Percentiles rank a stretch among this genome's conserved stretches.
phyloP scores from a whole-genome alignment of 2,329 filamentous ascomycete species.

The Elsinoe fawcettii region DNA sequence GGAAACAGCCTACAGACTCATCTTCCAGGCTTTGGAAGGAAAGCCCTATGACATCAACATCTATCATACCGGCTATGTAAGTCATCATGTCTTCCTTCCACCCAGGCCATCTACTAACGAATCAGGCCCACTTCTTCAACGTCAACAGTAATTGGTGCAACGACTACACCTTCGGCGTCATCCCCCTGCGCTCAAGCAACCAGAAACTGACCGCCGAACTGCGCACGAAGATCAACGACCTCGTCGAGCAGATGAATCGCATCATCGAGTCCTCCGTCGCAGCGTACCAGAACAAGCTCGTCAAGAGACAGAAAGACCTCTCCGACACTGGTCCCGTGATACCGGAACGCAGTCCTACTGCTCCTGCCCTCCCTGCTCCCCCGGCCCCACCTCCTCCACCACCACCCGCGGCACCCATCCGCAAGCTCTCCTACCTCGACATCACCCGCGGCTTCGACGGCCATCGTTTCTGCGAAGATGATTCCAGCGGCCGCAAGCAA shows the following conservation, averaged over 20 bases:
- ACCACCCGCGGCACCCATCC: not conserved
- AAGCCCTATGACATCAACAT: not conserved
- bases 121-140: not conserved
- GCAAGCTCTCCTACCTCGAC: not conserved
- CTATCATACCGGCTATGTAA: conserved; percentile 3
- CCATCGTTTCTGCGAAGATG: conserved; percentile 1
- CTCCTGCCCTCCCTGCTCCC: not conserved
- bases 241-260: not conserved
- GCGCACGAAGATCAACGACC: not conserved
- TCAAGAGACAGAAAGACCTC: not conserved
- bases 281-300: not conserved
- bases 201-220: not conserved
- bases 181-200: not conserved
- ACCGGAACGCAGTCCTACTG: no score
- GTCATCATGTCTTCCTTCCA: no score
- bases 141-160: not conserved
- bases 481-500: not conserved
- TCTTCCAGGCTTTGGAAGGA: not conserved
- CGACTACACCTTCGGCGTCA: not conserved
- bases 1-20: not conserved
- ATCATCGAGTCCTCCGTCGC: not conserved
- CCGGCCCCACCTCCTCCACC: not conserved
- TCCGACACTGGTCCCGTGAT: conserved; percentile 5
- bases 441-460: not conserved
- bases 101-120: no score